Base-by-base conservation (phyloP, 2,329 filamentous ascomycete genomes). In the Parastagonospora avenae region DNA sequence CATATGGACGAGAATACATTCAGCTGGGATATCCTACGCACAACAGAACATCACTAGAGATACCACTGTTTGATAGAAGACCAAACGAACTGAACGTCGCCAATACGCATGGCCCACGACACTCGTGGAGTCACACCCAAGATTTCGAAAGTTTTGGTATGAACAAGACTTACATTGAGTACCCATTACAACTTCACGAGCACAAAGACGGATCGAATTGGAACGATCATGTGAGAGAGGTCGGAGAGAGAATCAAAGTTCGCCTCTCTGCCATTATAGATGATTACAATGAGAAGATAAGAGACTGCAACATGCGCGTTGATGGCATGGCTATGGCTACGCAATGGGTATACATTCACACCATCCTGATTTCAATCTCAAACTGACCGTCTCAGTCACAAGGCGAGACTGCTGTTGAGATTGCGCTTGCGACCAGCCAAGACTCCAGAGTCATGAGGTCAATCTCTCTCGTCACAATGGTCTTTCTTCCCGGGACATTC, bases 251-350 rank as follows among this genome's bases (percentile, higher is more conserved):
- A 39, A 59, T 60, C 10, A 42, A 42, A 14, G 14, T 14, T 1
- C 48, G 62, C 10, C 43, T 63, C 8, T 24, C 31, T 2, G 28
- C 49, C 7, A 60, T 65, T 7, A 19, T 39, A 7, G 58, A 54
- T 11, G 62, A 65, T 36, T 62, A 63, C 33, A 56, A 62, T 4
- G 62, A 60, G 9, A 62, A 57, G 46, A 65, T 62, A 12, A 37
- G 57, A 48, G 57, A 60, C 39, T 63, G 57, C 24, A 63, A 49
- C 0, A 63, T 63, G 58, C 60, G 62, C 24, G 35, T 63, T 1
- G 62, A 63, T 37, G 62, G 60, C 2, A 65, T 65, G 58, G 60
- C 62, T 0, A 65, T 65, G 58, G 54, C 62, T 1, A 65, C 60
- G 24, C 60, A 65, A 58, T 65, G 62, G 62, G 57, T 56, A 49